Evolutionary conservation across 495 filamentous ascomycete species (phyloP).

Genomic region (Alectoria sarmentosa): DNA sequence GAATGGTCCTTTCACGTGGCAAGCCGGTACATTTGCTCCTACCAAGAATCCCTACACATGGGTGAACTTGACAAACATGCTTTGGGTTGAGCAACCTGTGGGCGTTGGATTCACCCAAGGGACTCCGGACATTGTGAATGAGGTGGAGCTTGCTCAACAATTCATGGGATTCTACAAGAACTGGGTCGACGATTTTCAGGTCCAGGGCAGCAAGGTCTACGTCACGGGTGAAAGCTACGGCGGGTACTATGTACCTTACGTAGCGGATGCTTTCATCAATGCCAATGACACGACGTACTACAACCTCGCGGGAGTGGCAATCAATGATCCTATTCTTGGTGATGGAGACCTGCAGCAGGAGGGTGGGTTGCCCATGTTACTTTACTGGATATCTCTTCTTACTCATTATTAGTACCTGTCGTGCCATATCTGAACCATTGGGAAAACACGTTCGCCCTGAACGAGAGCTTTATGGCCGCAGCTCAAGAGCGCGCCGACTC

Average conservation of each 20-base stretch:
- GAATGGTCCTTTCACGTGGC: constrained; percentile 59
- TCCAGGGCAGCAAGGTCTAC: constrained; percentile 55
- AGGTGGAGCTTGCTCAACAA: constrained; percentile 50
- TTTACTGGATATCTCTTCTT: constrained; percentile 30
- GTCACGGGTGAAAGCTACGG: constrained; percentile 57
- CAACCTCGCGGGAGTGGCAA: constrained; percentile 36
- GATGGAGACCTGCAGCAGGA: constrained; percentile 24
- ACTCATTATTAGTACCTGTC: constrained; percentile 37
- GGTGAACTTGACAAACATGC: constrained; percentile 59
- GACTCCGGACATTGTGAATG: constrained; percentile 43
- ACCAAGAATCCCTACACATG: constrained; percentile 56
- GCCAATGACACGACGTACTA: constrained; percentile 43
- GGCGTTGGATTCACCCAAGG: constrained; percentile 52
- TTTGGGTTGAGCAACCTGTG: constrained; percentile 57
- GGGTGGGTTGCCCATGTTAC: constrained; percentile 34
- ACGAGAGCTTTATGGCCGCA: constrained; percentile 41
- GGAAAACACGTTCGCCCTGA: constrained; percentile 50
- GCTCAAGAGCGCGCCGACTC: constrained; percentile 43
- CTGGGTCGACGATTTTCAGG: constrained; percentile 52
- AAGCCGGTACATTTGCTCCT: constrained; percentile 50
- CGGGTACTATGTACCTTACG: constrained; percentile 49
- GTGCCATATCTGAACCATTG: constrained; percentile 46
- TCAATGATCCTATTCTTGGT: constrained; percentile 28
- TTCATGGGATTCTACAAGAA: constrained; percentile 61
- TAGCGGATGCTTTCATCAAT: constrained; percentile 46